phyloP scores from a whole-genome alignment of 2,329 filamentous ascomycete genomes.

The Didymella pinodella region DNA sequence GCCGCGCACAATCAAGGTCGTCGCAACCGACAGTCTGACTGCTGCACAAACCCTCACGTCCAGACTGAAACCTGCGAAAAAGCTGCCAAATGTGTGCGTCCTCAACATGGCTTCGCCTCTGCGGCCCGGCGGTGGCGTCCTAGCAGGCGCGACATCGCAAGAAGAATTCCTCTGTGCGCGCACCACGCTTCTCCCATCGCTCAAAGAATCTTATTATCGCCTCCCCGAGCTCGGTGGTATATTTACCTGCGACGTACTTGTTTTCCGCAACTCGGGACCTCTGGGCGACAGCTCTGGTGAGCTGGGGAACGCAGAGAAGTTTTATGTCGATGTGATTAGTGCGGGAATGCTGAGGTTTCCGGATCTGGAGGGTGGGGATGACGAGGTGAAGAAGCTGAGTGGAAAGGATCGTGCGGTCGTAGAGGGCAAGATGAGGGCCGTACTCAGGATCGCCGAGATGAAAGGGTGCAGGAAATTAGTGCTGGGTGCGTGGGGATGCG shows the following conservation, averaged over 20 bases:
- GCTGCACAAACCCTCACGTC: constrained; percentile 56
- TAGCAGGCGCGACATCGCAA: constrained; percentile 66
- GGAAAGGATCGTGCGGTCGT: constrained; percentile 61
- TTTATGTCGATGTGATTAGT: constrained; percentile 66
- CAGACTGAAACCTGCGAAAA: constrained; percentile 22
- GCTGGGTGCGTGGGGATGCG: constrained; percentile 71
- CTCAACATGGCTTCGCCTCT: constrained; percentile 72
- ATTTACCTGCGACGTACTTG: constrained; percentile 66
- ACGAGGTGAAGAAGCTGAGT: constrained; percentile 29
- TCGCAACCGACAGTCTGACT: constrained; percentile 62
- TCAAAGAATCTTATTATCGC: constrained; percentile 66
- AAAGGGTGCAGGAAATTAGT: constrained; percentile 60
- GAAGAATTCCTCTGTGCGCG: constrained; percentile 70
- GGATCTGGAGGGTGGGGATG: constrained; percentile 58
- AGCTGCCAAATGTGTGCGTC: constrained; percentile 58
- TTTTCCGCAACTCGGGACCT: constrained; percentile 57
- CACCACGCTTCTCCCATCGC: constrained; percentile 66
- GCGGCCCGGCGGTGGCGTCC: constrained; percentile 67
- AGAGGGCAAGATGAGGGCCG: constrained; percentile 64
- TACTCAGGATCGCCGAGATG: constrained; percentile 61
- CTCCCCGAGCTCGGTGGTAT: constrained; percentile 66
- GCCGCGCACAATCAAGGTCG: constrained; percentile 55
- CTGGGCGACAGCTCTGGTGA: constrained; percentile 50
- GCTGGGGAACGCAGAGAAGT: constrained; percentile 59
- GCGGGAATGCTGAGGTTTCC: constrained; percentile 68